Evolutionary conservation across 768 basidiomycete species (phyloP).

Genomic region (Russula olivacea): DNA sequence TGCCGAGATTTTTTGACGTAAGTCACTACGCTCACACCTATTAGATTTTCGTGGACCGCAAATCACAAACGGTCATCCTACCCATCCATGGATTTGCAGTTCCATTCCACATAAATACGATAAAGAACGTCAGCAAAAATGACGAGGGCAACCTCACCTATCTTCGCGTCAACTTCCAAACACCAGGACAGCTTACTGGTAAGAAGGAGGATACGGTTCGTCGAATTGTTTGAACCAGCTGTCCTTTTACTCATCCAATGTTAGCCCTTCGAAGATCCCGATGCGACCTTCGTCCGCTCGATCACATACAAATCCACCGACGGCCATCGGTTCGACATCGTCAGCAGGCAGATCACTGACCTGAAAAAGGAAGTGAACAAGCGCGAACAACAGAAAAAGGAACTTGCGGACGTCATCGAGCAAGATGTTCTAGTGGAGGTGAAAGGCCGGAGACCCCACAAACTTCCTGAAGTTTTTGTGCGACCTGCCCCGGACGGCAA

Average conservation of each 20-base stretch:
- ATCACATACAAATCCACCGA: constrained; percentile 91
- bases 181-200: constrained; percentile 93
- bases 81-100: constrained; percentile 95
- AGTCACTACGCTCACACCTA: neutral
- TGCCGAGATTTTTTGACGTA: constrained; percentile 28
- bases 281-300: constrained; percentile 93
- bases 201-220: constrained; percentile 95
- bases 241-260: constrained; percentile 1
- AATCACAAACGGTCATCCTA: constrained; percentile 81
- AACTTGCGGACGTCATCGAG: constrained; percentile 96
- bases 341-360: constrained; percentile 89
- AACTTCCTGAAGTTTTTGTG: constrained; percentile 87
- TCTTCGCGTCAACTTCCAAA: constrained; percentile 96
- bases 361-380: constrained; percentile 97
- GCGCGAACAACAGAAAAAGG: constrained; percentile 94
- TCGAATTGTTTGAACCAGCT: neutral
- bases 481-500: constrained; percentile 94
- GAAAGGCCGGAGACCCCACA: constrained; percentile 80
- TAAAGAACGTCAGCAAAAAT: constrained; percentile 96
- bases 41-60: constrained; percentile 88
- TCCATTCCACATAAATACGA: constrained; percentile 96
- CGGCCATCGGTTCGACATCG: constrained; percentile 78
- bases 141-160: constrained; percentile 95
- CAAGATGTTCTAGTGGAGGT: constrained; percentile 87
- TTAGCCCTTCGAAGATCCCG: constrained; percentile 94